A percentile compares a stretch with the other conserved stretches of the same genome.
Conservation (phyloP, 352 stramenopile genomes). For the Phytophthora chlamydospora region DNA sequence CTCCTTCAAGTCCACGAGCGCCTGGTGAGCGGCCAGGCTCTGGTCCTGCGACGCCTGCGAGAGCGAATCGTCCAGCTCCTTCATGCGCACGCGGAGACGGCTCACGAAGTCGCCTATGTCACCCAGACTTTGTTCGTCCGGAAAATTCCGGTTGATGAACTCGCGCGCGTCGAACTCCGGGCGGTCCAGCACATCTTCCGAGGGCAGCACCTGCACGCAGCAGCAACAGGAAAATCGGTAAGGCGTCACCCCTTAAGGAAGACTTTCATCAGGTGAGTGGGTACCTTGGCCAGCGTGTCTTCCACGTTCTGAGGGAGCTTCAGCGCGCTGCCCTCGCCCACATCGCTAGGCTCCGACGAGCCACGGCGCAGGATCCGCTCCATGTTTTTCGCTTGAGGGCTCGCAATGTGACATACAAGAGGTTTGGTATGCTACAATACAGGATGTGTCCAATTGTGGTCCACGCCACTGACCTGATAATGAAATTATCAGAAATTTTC, state of each 20-base stretch:
- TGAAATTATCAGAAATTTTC: conserved; percentile 13
- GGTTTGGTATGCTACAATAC: conserved; percentile 10
- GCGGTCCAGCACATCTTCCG: conserved; percentile 86
- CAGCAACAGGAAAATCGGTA: neutral
- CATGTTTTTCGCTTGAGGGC: conserved; percentile 23
- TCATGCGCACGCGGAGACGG: conserved; percentile 78
- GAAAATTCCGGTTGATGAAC: conserved; percentile 94
- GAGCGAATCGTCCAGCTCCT: conserved; percentile 82
- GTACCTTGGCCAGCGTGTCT: conserved; percentile 57
- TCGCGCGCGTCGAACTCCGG: conserved; percentile 91
- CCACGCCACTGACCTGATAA: too few species aligned
- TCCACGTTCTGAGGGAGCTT: conserved; percentile 63
- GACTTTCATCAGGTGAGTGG: neutral
- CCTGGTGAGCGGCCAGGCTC: conserved; percentile 73
- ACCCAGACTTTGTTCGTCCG: conserved; percentile 80
- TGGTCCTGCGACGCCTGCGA: conserved; percentile 83
- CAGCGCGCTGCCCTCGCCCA: conserved; percentile 35
- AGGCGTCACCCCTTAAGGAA: neutral
- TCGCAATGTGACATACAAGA: conserved; percentile 8
- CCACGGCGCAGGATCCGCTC: conserved; percentile 17
- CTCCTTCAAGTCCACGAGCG: conserved; percentile 84
- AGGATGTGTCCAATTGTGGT: too few species aligned
- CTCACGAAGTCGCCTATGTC: conserved; percentile 88
- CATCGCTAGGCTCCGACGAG: conserved; percentile 3
- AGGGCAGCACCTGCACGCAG: conserved; percentile 62